Conservation (phyloP, 129 eudicot species). For the Flaveria robusta region DNA sequence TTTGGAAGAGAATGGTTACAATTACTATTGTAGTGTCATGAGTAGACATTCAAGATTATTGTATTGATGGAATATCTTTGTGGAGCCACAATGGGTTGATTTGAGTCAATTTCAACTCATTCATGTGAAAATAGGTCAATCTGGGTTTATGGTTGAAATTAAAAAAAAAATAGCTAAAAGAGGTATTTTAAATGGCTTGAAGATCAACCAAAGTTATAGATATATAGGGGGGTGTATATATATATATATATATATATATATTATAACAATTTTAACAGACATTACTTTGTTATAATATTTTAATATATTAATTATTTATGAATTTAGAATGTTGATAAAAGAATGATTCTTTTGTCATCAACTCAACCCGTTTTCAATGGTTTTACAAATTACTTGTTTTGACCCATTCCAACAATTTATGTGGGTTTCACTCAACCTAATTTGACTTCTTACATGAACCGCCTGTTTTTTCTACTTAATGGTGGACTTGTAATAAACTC, state of each 20-base stretch:
- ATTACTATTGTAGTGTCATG: neutral
- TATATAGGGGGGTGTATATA: neutral
- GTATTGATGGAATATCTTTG: neutral
- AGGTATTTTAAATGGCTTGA: neutral
- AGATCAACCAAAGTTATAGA: neutral
- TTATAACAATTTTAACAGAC: neutral
- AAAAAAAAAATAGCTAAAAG: neutral
- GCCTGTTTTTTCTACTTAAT: neutral
- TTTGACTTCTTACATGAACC: neutral
- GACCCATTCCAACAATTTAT: neutral
- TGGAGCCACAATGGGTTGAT: neutral
- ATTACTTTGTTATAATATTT: neutral
- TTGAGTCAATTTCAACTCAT: neutral
- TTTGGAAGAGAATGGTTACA: neutral
- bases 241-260: too few species aligned
- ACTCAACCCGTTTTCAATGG: neutral
- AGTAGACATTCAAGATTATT: neutral
- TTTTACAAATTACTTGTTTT: neutral
- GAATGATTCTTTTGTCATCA: neutral
- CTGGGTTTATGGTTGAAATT: neutral
- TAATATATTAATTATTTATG: slow-evolving; percentile 3
- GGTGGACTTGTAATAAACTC: neutral
- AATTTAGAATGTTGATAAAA: neutral
- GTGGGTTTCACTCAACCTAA: neutral
- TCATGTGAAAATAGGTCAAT: neutral